Base-by-base conservation (phyloP, 2,329 filamentous ascomycete genomes). In the Cladosporium oxysporum region DNA sequence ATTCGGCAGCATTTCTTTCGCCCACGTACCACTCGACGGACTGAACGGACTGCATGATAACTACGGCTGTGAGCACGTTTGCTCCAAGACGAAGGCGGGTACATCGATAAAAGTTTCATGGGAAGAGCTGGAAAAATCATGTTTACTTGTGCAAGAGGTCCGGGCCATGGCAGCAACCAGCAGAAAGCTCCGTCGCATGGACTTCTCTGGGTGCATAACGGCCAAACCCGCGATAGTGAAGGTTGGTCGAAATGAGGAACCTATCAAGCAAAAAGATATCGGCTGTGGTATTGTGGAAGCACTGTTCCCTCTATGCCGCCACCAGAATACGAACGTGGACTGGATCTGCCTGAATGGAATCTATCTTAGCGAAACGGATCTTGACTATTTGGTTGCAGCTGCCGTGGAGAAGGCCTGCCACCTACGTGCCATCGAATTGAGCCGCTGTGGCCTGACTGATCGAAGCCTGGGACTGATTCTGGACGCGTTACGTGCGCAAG, bases 281-380 rank as follows among this genome's bases (percentile, higher is more conserved):
- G 89, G 89, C 0, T 90, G 88, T 72, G 89, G 88, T 49, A 88
- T 91, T 58, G 86, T 89, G 21, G 88, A 90, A 74, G 89, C 88
- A 2, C 80, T 91, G 5, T 88, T 90, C 70, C 88, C 89, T 1
- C 79, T 91, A 6, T 90, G 88, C 76, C 87, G 87, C 68, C 84
- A 86, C 67, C 85, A 89, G 70, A 82, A 88, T 28, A 91, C 89
- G 0, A 89, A 88, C 71, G 86, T 91, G 21, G 87, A 90, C 73
- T 91, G 89, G 89, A 84, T 91, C 62, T 83, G 86, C 26, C 77
- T 91, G 66, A 91, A 87, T 67, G 88, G 88, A 14, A 89, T 91
- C 67, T 84, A 86, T 67, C 83, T 91, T n/a, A 88, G 87, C 49
- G 89, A 91, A 63, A 87, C 87, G 0, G 90, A 91, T 76, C 79